A percentile compares a stretch with the other conserved stretches of the same genome.
Evolutionary conservation across 768 basidiomycete species (phyloP).

Genomic region (Kwoniella mangroviensis): DNA sequence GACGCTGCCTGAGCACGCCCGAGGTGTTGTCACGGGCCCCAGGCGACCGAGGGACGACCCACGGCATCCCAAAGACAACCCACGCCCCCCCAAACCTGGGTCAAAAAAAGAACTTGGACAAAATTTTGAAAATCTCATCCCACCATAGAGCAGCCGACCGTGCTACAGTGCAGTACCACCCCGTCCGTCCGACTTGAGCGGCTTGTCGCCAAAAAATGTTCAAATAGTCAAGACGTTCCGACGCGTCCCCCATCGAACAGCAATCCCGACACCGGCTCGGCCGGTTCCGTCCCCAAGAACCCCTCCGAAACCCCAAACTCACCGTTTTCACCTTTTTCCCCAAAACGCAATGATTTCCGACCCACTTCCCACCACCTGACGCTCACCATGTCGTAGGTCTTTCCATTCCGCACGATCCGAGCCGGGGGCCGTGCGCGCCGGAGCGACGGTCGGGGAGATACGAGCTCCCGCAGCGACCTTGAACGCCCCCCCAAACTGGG

Average conservation of each 20-base stretch:
- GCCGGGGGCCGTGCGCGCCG: conserved; percentile 2
- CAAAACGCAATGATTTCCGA: conserved; percentile 7
- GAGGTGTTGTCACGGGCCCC: not conserved
- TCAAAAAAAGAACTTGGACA: conserved; percentile 75
- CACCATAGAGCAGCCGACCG: conserved; percentile 5
- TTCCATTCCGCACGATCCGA: conserved; percentile 6
- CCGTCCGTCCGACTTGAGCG: not conserved
- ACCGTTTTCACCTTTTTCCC: not conserved
- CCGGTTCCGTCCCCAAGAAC: not conserved
- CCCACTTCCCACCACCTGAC: not conserved
- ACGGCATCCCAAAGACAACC: conserved; percentile 65
- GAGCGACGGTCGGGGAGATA: not conserved
- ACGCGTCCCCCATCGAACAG: not conserved
- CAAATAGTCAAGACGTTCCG: not conserved
- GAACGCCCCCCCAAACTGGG: not conserved
- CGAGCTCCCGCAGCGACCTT: not conserved
- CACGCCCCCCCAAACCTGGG: conserved; percentile 75
- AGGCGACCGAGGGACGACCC: not conserved
- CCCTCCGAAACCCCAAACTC: not conserved
- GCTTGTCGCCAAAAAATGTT: not conserved
- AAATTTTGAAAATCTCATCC: conserved; percentile 1
- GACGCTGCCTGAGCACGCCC: conserved; percentile 1
- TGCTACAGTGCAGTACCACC: conserved; percentile 11
- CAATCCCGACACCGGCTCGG: not conserved
- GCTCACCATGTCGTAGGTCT: not conserved